These are phyloP conservation scores for Fusarium floridanum DNA, from an alignment of 2,329 filamentous ascomycete genomes.

Conservation along the genomic window DNA sequence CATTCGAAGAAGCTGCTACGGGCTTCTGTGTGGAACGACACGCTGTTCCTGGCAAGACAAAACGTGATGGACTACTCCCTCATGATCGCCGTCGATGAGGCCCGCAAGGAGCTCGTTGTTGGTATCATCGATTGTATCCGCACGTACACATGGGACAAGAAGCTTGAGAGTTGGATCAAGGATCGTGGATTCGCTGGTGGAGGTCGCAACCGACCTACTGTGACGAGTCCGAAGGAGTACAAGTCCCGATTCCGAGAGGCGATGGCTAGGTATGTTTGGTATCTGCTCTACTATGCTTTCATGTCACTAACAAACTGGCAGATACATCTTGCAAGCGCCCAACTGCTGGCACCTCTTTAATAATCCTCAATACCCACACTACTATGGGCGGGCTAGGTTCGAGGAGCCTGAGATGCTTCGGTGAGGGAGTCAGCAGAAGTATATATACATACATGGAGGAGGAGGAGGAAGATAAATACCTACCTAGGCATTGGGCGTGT, in stretches of 20 bases:
- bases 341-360: constrained; percentile 82
- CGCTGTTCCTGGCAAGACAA: constrained; percentile 91
- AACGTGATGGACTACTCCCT: constrained; percentile 99
- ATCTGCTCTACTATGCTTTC: neutral
- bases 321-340: constrained; percentile 80
- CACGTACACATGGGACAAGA: constrained; percentile 99
- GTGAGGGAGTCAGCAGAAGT: constrained; percentile 18
- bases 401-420: constrained; percentile 54
- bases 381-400: constrained; percentile 55
- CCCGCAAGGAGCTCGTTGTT: constrained; percentile 89
- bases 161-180: constrained; percentile 99
- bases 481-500: neutral
- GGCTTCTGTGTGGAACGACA: constrained; percentile 97
- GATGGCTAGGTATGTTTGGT: constrained; percentile 83
- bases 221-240: constrained; percentile 97
- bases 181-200: constrained; percentile 86
- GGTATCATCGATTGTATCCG: constrained; percentile 99
- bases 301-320: constrained; percentile 42
- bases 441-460: neutral
- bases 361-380: constrained; percentile 54
- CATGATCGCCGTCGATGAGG: constrained; percentile 97
- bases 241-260: constrained; percentile 95
- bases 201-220: constrained; percentile 87
- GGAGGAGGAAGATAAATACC: neutral
- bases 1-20: constrained; percentile 95